Percentiles rank a stretch among this genome's conserved stretches.
These are phyloP conservation scores for Melastoma candidum DNA, from an alignment of 441 rosid genomes.

Conservation along the genomic window DNA sequence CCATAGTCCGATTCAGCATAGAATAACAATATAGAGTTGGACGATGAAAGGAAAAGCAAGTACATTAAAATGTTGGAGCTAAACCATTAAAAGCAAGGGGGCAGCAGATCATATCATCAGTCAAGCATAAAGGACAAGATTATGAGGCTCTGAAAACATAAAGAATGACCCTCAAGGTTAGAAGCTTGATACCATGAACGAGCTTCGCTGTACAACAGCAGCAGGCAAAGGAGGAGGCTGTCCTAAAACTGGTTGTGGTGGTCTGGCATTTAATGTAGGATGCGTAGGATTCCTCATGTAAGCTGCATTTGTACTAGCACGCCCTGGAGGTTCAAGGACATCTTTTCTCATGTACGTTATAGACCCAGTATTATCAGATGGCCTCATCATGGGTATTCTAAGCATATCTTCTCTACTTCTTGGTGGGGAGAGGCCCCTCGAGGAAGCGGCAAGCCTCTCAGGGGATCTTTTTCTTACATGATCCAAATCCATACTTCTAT, in stretches of 20 bases:
- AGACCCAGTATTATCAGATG: conserved; percentile 46
- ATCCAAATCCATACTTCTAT: conserved; percentile 48
- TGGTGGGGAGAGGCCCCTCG: conserved; percentile 52
- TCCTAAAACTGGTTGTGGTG: conserved; percentile 33
- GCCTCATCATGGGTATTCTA: conserved; percentile 42
- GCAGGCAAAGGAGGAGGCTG: conserved; percentile 31
- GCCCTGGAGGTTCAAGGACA: conserved; percentile 39
- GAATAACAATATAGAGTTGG: too few relatives aligned
- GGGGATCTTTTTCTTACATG: conserved; percentile 61
- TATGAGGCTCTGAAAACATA: too few relatives aligned
- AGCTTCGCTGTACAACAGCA: conserved; percentile 33
- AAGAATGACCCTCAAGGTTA: background rate
- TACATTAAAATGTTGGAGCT: too few relatives aligned
- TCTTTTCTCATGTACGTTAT: conserved; percentile 50
- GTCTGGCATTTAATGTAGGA: conserved; percentile 40
- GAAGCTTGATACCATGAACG: conserved; percentile 16
- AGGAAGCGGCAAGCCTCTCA: conserved; percentile 34
- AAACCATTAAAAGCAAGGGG: too few relatives aligned
- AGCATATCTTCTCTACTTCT: conserved; percentile 41
- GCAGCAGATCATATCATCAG: too few relatives aligned
- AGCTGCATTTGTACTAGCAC: conserved; percentile 31
- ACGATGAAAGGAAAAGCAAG: too few relatives aligned
- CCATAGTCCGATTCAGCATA: too few relatives aligned
- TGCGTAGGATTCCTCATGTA: conserved; percentile 43
- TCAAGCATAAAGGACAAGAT: too few relatives aligned